Percentiles rank a stretch among this genome's conserved stretches.
Evolutionary conservation across 306 rosid genomes (phyloP).

Genomic region (Pyrus communis): DNA sequence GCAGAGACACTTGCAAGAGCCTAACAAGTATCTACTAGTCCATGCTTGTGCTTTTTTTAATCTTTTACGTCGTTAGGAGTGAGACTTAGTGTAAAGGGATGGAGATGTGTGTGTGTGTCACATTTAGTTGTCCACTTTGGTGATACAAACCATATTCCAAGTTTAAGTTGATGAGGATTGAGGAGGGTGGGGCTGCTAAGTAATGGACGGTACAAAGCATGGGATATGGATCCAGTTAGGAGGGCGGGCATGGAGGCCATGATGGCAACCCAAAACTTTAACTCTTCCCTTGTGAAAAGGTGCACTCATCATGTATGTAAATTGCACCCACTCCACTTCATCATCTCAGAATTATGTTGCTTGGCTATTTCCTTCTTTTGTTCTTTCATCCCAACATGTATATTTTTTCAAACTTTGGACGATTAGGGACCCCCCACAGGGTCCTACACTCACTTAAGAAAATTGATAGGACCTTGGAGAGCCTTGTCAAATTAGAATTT

Average conservation of each 20-base stretch:
- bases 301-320: conserved; percentile 42
- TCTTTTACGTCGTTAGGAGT: not conserved
- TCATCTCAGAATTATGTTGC: conserved; percentile 58
- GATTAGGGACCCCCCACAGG: conserved; percentile 4
- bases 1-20: not conserved
- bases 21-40: conserved; percentile 1
- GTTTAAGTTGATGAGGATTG: conserved; percentile 3
- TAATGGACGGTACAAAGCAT: conserved; percentile 46
- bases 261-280: conserved; percentile 48
- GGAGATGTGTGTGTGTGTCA: conserved; percentile 40
- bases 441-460: conserved; percentile 35
- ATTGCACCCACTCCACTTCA: conserved; percentile 10
- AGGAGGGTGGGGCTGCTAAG: conserved; percentile 33
- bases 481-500: conserved; percentile 26
- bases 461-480: conserved; percentile 22
- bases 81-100: conserved; percentile 31
- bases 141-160: conserved; percentile 41
- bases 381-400: conserved; percentile 17
- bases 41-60: conserved; percentile 26
- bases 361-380: conserved; percentile 35
- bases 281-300: conserved; percentile 56
- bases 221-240: conserved; percentile 42
- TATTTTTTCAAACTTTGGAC: conserved; percentile 25
- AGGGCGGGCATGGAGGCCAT: conserved; percentile 41
- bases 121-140: conserved; percentile 44